Base-by-base conservation (phyloP, 768 basidiomycete genomes). In the Obba rivulosa region DNA sequence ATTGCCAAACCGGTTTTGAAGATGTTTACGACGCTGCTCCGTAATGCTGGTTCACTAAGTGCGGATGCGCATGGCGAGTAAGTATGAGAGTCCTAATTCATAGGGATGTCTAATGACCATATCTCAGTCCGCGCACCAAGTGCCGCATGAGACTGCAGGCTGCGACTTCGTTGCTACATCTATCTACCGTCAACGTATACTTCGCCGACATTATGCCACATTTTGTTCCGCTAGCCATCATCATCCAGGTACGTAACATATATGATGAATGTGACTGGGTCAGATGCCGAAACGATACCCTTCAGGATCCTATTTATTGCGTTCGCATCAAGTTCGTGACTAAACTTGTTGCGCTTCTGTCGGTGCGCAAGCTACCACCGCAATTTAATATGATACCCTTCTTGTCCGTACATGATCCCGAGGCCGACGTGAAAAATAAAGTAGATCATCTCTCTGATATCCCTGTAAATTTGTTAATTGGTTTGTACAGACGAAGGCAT, bases 391-490 rank as follows among this genome's bases (percentile, higher is more conserved):
- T 88, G 39, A 79, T 96, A 48, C 85, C 89, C 4, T 92, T 96
- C 70, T 68, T 99, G 39, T 84, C 88, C 0, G 85, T 93, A 1
- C 85, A 91, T 57, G 96, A 99, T 64, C 94, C 94, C 0, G 95
- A 97, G 52, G 64, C 65, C 20, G 94, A 97, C 50, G 76, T 93
- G 23, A 83, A 80, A 55, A 66, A 64, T 22, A 72, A 79, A 68
- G 92, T 88, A 47, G 54, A 78, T 55, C 2, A 11, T 18, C 9
- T 18, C 45, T 25, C 20, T 36, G 17, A 18, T 44, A 16, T 11
- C 14, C 37, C 20, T 35, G 35, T 57, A 46, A 36, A 23, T 51
- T 46, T n/a, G 35, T 16, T 25, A 22, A 13, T 24, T 43, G 20
- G 25, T 25, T 50, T 43, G 8, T 37, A 4, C 38, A 85, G 80